Conservation (phyloP, 768 basidiomycete species). For the Paxillus involutus region DNA sequence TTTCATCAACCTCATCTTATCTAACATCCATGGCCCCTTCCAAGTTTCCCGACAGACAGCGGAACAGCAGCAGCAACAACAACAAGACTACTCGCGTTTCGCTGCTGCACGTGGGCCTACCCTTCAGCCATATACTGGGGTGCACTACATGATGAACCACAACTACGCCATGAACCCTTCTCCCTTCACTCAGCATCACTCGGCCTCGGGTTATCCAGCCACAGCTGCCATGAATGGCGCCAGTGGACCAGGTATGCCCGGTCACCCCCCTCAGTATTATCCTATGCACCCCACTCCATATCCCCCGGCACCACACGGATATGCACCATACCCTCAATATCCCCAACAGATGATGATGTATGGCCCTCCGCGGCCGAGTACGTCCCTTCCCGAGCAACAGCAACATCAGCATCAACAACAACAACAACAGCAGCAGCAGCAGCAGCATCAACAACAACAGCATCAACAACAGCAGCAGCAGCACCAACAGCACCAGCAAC, state of each 20-base stretch:
- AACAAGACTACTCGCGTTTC: conserved; percentile 29
- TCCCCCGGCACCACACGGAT: conserved; percentile 38
- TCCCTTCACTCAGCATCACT: conserved; percentile 43
- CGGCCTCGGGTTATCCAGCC: conserved; percentile 35
- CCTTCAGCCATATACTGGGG: conserved; percentile 56
- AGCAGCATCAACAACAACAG: conserved; percentile 26
- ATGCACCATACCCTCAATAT: conserved; percentile 59
- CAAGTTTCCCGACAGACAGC: conserved; percentile 17
- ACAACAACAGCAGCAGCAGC: conserved; percentile 24
- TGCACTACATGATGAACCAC: conserved; percentile 68
- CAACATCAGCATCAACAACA: conserved; percentile 16
- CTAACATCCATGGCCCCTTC: conserved; percentile 10
- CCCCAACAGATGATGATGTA: conserved; percentile 70
- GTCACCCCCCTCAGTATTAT: conserved; percentile 50
- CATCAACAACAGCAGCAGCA: conserved; percentile 6
- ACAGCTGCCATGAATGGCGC: conserved; percentile 38
- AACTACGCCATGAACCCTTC: conserved; percentile 63
- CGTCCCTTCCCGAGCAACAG: conserved; percentile 34
- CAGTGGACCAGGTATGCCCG: conserved; percentile 38
- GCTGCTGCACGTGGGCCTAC: conserved; percentile 39
- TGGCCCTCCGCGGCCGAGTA: conserved; percentile 39
- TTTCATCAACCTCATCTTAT: not conserved
- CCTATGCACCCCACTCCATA: conserved; percentile 57
- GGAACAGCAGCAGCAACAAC: conserved; percentile 14
- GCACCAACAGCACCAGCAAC: conserved; percentile 5